Percentiles rank a stretch among this genome's conserved stretches.
phyloP scores from a whole-genome alignment of 768 basidiomycete species.

The Pisolithus marmoratus region DNA sequence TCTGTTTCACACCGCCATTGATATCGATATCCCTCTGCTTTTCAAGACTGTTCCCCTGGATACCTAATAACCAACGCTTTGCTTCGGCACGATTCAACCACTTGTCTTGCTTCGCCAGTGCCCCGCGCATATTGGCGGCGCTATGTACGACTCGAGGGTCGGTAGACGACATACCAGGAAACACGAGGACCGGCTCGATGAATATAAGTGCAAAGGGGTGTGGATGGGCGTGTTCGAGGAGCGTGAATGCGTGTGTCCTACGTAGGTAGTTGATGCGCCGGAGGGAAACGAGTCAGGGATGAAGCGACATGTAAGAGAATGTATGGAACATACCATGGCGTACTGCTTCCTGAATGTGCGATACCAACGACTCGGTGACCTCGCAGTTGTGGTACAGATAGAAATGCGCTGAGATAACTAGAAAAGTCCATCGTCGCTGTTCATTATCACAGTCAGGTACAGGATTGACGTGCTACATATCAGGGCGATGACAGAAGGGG shows the following conservation, averaged over 20 bases:
- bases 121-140: slow-evolving; percentile 25
- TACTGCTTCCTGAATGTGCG: slow-evolving; percentile 26
- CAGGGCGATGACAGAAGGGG: neutral
- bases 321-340: slow-evolving; percentile 13
- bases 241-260: slow-evolving; percentile 18
- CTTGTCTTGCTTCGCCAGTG: slow-evolving; percentile 19
- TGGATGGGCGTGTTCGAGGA: slow-evolving; percentile 4
- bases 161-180: slow-evolving; percentile 20
- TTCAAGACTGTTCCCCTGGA: neutral
- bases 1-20: neutral
- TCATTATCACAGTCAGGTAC: neutral
- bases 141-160: slow-evolving; percentile 26
- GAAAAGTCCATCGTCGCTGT: slow-evolving; percentile 20
- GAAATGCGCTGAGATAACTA: slow-evolving; percentile 19
- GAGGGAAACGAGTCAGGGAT: neutral
- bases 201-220: slow-evolving; percentile 17
- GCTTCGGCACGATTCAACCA: slow-evolving; percentile 21
- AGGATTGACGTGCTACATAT: too few species aligned
- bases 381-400: slow-evolving; percentile 17
- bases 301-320: neutral
- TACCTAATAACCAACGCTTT: slow-evolving; percentile 11
- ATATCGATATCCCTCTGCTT: too few species aligned
- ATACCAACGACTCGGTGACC: slow-evolving; percentile 20
- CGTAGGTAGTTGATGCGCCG: neutral
- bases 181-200: slow-evolving; percentile 29